Evolutionary conservation across 2,329 filamentous ascomycete genomes (phyloP).

Genomic region (Trichophyton mentagrophytes): DNA sequence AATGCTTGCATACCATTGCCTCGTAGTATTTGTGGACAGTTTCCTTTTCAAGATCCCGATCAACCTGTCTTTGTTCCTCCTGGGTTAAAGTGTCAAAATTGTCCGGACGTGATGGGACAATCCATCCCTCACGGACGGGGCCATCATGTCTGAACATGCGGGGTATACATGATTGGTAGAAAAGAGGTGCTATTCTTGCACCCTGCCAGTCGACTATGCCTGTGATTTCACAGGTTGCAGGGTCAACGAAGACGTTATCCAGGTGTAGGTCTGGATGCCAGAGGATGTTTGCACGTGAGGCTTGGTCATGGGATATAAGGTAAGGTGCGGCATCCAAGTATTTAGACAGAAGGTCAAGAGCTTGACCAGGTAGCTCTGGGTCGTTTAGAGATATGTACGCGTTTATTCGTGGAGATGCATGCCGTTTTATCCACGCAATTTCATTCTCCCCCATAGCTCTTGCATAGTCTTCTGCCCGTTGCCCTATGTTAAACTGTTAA

Average conservation of each 20-base stretch:
- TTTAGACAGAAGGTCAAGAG: conserved; percentile 16
- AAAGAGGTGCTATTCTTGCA: conserved; percentile 16
- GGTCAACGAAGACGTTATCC: conserved; percentile 24
- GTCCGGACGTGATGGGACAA: conserved; percentile 20
- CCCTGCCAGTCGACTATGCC: conserved; percentile 25
- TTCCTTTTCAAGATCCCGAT: conserved; percentile 22
- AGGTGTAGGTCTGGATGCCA: conserved; percentile 17
- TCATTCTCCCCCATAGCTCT: conserved; percentile 19
- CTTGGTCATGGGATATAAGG: background rate
- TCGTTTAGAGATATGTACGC: conserved; percentile 15
- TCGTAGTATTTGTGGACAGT: conserved; percentile 26
- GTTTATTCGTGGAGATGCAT: conserved; percentile 19
- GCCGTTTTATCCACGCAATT: conserved; percentile 16
- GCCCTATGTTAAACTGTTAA: background rate
- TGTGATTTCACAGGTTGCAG: conserved; percentile 16
- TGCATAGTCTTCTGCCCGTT: conserved; percentile 16
- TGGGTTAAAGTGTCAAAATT: conserved; percentile 18
- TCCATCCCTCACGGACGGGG: conserved; percentile 21
- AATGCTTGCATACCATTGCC: conserved; percentile 20
- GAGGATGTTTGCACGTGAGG: background rate
- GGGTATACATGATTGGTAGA: conserved; percentile 21
- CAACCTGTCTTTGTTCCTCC: conserved; percentile 18
- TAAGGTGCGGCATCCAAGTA: conserved; percentile 13
- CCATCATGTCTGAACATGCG: conserved; percentile 20
- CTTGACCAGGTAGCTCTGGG: conserved; percentile 16